Evolutionary conservation across 108 stramenopile species (phyloP).

Genomic region (Epithemia pelagica): DNA sequence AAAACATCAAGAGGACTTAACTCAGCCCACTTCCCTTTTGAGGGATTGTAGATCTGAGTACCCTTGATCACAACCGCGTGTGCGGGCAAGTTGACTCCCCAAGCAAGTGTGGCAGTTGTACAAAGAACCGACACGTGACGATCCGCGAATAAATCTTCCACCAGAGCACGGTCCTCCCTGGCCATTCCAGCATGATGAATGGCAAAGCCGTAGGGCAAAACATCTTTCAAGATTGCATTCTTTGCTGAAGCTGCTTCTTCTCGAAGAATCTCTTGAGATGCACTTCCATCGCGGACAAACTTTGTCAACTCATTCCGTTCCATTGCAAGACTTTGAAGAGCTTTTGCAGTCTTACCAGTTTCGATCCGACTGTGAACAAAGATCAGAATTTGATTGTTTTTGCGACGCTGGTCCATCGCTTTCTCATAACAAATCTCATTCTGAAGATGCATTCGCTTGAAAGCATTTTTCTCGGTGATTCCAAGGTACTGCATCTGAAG

Average conservation of each 20-base stretch:
- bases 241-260: constrained; percentile 80
- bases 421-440: constrained; percentile 99
- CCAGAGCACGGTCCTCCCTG: constrained; percentile 91
- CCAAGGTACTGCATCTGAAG: constrained; percentile 99
- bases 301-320: constrained; percentile 81
- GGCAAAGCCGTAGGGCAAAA: constrained; percentile 94
- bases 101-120: constrained; percentile 97
- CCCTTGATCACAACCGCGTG: constrained; percentile 99
- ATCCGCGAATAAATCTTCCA: constrained; percentile 97
- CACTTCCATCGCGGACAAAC: constrained; percentile 88
- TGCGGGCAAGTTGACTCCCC: constrained; percentile 99
- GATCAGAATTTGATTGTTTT: constrained; percentile 92
- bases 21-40: constrained; percentile 97
- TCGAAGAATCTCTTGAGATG: constrained; percentile 88
- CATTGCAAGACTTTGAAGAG: constrained; percentile 90
- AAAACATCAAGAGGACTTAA: constrained; percentile 95
- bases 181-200: constrained; percentile 99
- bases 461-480: constrained; percentile 96
- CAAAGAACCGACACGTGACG: constrained; percentile 94
- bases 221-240: constrained; percentile 91
- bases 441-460: constrained; percentile 94
- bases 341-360: constrained; percentile 95
- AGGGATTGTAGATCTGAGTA: constrained; percentile 99
- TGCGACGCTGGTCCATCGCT: constrained; percentile 78
- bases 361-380: constrained; percentile 99